Conservation (phyloP, 2,329 filamentous ascomycete species). For the Sporothrix euskadiensis region DNA sequence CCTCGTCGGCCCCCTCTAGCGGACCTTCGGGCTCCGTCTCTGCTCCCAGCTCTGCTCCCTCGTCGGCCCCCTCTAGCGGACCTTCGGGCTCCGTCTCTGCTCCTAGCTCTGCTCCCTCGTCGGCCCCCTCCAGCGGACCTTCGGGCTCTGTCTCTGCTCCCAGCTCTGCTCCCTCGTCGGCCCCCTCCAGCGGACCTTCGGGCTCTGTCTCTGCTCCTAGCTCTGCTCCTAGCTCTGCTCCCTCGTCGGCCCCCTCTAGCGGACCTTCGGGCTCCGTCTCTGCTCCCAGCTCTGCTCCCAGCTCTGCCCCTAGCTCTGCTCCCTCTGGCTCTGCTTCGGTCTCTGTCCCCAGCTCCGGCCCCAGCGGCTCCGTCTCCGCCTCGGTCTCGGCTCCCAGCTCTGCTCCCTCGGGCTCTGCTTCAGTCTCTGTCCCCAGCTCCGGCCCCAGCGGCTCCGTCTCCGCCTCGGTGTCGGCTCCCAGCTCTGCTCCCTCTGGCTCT, state of each 20-base stretch:
- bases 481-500: neutral
- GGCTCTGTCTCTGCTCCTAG: neutral
- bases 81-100: neutral
- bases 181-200: constrained; percentile 19
- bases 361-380: neutral
- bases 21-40: too few species aligned
- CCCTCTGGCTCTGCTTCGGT: neutral
- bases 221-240: neutral
- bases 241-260: neutral
- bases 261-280: neutral
- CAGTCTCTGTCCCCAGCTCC: neutral
- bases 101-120: neutral
- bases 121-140: constrained; percentile 14
- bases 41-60: neutral
- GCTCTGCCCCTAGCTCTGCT: neutral
- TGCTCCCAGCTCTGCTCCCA: neutral
- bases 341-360: neutral
- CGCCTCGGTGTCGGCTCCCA: too few species aligned
- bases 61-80: neutral
- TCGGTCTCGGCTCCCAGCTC: neutral
- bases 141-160: neutral
- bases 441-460: neutral
- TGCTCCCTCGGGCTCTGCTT: neutral
- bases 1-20: too few species aligned
- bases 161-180: neutral